phyloP scores from a whole-genome alignment of 306 rosid species.

The Nissolia schottii region DNA sequence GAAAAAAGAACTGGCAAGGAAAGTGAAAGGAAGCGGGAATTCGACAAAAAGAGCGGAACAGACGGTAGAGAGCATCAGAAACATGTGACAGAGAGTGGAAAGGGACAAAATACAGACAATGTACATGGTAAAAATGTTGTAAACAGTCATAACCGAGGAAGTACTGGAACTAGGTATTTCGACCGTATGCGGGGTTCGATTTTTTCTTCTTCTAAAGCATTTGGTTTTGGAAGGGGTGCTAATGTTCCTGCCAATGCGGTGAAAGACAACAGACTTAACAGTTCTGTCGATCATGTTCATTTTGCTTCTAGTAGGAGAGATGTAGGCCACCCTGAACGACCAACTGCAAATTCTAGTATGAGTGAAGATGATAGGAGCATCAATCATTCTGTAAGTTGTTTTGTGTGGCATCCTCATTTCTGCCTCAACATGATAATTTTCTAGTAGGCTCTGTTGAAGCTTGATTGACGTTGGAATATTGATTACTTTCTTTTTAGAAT shows the following conservation, averaged over 20 bases:
- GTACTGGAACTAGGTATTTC: constrained; percentile 79
- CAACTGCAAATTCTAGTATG: constrained; percentile 45
- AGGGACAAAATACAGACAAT: constrained; percentile 50
- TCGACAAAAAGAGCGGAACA: constrained; percentile 59
- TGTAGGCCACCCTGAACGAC: constrained; percentile 53
- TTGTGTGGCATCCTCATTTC: constrained; percentile 15
- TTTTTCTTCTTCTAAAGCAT: constrained; percentile 87
- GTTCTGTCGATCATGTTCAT: constrained; percentile 63
- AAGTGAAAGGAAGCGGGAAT: constrained; percentile 65
- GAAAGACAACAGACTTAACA: constrained; percentile 65
- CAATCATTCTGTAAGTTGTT: constrained; percentile 66
- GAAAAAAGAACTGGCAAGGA: constrained; percentile 85
- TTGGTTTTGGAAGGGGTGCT: constrained; percentile 78
- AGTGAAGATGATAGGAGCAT: constrained; percentile 64
- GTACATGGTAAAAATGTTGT: constrained; percentile 50
- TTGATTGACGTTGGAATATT: background rate
- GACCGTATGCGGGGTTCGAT: constrained; percentile 92
- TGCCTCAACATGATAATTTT: background rate
- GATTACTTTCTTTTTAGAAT: background rate
- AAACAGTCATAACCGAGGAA: constrained; percentile 52
- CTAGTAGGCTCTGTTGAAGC: background rate
- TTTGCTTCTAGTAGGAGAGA: constrained; percentile 55
- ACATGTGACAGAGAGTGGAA: constrained; percentile 51
- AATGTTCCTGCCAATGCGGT: constrained; percentile 40
- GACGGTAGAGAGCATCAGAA: constrained; percentile 65